Evolutionary conservation across 176 grass and related monocot genomes (phyloP), one percentile per base, ranked within the genome.

Genomic region (Raddia guianensis): DNA sequence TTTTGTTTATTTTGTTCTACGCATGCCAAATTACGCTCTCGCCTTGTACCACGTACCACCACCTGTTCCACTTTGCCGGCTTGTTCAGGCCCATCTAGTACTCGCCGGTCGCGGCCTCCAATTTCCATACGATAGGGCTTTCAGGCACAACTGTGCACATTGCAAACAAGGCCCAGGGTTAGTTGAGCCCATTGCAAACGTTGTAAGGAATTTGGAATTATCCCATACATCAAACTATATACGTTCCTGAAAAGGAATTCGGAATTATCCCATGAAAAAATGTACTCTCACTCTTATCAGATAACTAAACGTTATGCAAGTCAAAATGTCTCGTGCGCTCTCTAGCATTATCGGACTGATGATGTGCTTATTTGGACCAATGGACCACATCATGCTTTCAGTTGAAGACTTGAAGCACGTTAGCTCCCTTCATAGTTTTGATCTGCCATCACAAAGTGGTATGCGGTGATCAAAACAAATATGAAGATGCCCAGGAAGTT

Each of bases 401-500:
- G 12, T 56, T 56, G 53, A 35, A 40, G 35, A n/a, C 5, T 56
- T 56, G 53, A 35, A 40, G 35, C 55, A 4, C 54, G 77, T 85
- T 82, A 90, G 69, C 91, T 93, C 62, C 87, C 85, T 77, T 97
- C 86, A 3, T 90, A 91, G 66, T 94, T 98, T 0, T 88, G 92
- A 33, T 95, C 90, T 19, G 90, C 90, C 84, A 93, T 91, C 85
- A 95, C 90, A 35, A 91, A 95, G 78, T 95, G 90, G 82, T 91
- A 98, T 2, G 81, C 86, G 40, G 91, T 94, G 67, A 91, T 86
- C 84, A 94, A 67, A 15, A 89, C 61, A 49, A 98, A 95, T 63
- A 95, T 98, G 80, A 95, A 95, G 68, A 95, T 87, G 74, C 96
- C 92, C 49, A 95, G 82, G n/a, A 90, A 91, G 83, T 98, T 98